Conservation (phyloP, 1,139 yeast genomes). For the Yamadazyma triangularis region DNA sequence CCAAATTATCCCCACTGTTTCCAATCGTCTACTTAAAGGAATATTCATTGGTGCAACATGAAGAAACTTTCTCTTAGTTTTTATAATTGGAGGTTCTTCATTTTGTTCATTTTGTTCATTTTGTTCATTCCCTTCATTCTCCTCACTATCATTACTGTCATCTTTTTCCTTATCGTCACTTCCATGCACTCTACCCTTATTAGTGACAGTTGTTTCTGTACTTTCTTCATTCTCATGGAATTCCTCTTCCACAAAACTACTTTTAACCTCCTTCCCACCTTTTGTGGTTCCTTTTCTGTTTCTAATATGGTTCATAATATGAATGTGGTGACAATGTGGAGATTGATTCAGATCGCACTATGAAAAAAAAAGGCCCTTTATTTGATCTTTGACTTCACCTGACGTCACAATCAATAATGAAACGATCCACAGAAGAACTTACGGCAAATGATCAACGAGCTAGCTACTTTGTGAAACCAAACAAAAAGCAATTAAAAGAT, state of each 20-base stretch:
- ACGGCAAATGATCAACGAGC: neutral
- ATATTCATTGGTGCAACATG: constrained; percentile 51
- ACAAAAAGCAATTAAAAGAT: no score
- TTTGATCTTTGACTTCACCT: no score
- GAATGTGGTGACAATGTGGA: neutral
- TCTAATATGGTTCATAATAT: neutral
- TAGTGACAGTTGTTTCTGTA: neutral
- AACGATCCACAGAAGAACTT: neutral
- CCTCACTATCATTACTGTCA: neutral
- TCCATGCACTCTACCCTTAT: neutral
- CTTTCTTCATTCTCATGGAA: no score
- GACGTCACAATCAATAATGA: no score
- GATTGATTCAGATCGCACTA: neutral
- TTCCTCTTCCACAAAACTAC: no score
- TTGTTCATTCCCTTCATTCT: neutral
- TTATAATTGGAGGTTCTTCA: neutral
- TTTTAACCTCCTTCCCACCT: neutral
- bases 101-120: neutral
- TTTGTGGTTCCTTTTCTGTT: neutral
- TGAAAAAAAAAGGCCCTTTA: no score
- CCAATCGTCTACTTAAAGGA: constrained; percentile 56
- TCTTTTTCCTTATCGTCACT: neutral
- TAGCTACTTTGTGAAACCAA: neutral
- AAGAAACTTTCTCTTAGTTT: constrained; percentile 11
- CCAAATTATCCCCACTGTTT: constrained; percentile 70